These are phyloP conservation scores for Mycena chlorophos DNA, from an alignment of 768 basidiomycete species.

Conservation along the genomic window DNA sequence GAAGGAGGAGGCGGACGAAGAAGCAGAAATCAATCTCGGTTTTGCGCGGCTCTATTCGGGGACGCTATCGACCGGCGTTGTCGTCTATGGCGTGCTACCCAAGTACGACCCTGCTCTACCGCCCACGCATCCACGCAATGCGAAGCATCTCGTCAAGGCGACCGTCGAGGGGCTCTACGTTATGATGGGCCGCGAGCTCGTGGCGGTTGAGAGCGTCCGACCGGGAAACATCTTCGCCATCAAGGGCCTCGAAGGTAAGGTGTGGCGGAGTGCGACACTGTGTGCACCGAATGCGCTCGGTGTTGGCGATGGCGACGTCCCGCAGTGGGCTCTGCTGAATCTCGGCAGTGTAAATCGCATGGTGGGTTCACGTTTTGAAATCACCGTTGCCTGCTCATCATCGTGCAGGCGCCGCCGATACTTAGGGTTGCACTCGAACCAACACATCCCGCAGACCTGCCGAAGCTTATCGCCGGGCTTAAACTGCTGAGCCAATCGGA, in stretches of 20 bases:
- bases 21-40: slow-evolving; percentile 74
- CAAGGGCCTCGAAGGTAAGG: slow-evolving; percentile 83
- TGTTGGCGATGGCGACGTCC: slow-evolving; percentile 34
- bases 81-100: slow-evolving; percentile 77
- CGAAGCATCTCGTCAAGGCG: slow-evolving; percentile 57
- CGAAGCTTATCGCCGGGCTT: slow-evolving; percentile 82
- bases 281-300: slow-evolving; percentile 63
- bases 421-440: slow-evolving; percentile 95
- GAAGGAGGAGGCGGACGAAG: slow-evolving; percentile 26
- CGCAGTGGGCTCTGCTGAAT: slow-evolving; percentile 68
- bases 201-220: slow-evolving; percentile 74
- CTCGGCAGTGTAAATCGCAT: slow-evolving; percentile 68
- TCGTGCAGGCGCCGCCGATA: slow-evolving; percentile 74
- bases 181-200: slow-evolving; percentile 98
- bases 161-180: slow-evolving; percentile 81
- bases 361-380: slow-evolving; percentile 42
- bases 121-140: slow-evolving; percentile 69
- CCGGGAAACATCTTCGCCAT: slow-evolving; percentile 97
- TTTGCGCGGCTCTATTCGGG: slow-evolving; percentile 96
- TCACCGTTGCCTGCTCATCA: slow-evolving; percentile 4
- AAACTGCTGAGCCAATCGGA: slow-evolving; percentile 91
- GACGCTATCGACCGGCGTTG: slow-evolving; percentile 62
- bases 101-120: slow-evolving; percentile 73
- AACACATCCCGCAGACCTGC: slow-evolving; percentile 78
- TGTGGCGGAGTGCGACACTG: slow-evolving; percentile 88